These are phyloP conservation scores for Bidens hawaiensis DNA, from an alignment of 140 eudicot species.

Conservation along the genomic window DNA sequence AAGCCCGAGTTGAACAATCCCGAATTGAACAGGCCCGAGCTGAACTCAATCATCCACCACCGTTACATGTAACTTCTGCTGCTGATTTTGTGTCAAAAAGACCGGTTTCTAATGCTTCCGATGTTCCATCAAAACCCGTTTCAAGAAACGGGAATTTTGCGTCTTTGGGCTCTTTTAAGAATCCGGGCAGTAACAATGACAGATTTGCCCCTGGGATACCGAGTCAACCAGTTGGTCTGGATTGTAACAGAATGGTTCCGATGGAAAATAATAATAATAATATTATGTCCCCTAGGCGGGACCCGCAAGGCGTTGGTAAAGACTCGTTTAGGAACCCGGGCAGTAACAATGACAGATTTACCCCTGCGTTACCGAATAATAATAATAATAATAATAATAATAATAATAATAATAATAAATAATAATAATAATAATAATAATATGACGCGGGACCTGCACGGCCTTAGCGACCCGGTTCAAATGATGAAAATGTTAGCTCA, in stretches of 20 bases:
- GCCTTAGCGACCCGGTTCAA: conserved; percentile 84
- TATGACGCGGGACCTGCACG: conserved; percentile 43
- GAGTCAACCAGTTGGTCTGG: conserved; percentile 16
- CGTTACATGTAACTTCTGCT: conserved; percentile 21
- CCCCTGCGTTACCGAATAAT: too few species aligned
- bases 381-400: too few species aligned
- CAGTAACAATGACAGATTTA: too few species aligned
- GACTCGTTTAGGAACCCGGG: too few species aligned
- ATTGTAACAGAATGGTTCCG: conserved; percentile 16
- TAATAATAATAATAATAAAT: too few species aligned
- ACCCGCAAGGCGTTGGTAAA: conserved; percentile 2
- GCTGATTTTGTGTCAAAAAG: conserved; percentile 36
- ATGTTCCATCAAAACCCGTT: conserved; percentile 26
- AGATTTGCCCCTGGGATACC: conserved; percentile 26
- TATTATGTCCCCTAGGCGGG: neutral
- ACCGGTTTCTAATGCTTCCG: conserved; percentile 31
- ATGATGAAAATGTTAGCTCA: conserved; percentile 75
- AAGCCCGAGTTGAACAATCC: too few species aligned
- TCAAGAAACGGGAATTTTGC: conserved; percentile 34
- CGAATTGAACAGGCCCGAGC: conserved; percentile 29
- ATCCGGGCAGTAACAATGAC: conserved; percentile 30
- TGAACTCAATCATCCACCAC: conserved; percentile 46
- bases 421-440: conserved; percentile 19
- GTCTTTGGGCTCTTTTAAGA: conserved; percentile 50
- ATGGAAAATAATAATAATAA: neutral